phyloP scores from a whole-genome alignment of 495 filamentous ascomycete species.

The Tricharina praecox region DNA sequence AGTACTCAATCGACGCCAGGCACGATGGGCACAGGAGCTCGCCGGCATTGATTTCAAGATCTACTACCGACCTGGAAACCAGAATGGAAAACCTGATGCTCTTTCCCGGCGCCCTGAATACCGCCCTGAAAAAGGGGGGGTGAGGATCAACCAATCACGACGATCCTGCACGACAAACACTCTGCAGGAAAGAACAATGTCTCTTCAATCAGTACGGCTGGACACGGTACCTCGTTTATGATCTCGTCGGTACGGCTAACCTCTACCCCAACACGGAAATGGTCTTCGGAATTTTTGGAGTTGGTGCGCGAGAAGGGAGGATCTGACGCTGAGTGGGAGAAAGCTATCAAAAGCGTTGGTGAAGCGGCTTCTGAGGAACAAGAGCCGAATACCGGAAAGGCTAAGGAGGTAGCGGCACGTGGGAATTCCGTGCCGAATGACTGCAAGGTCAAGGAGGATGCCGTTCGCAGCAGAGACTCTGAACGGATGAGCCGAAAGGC shows the following conservation, averaged over 20 bases:
- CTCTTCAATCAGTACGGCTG: background rate
- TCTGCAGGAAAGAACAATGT: background rate
- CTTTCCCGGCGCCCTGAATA: slow-evolving; percentile 6
- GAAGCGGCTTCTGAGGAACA: background rate
- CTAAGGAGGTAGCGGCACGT: no score
- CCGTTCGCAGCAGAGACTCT: no score
- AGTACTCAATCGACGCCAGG: slow-evolving; percentile 6
- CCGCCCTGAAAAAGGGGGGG: slow-evolving; percentile 4
- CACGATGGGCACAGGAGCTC: slow-evolving; percentile 1
- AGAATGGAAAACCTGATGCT: slow-evolving; percentile 10
- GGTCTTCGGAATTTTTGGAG: background rate
- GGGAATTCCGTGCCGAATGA: no score
- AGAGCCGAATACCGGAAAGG: no score
- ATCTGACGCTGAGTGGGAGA: background rate
- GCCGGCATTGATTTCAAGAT: slow-evolving; percentile 9
- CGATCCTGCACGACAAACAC: background rate
- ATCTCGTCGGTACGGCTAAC: background rate
- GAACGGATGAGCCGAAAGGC: no score
- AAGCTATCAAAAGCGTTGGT: background rate
- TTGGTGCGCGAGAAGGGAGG: background rate
- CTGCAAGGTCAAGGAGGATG: no score
- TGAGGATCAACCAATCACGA: background rate
- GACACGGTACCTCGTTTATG: background rate
- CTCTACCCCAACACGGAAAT: background rate
- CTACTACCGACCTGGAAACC: slow-evolving; percentile 7